Base-by-base conservation (phyloP, 2,329 filamentous ascomycete species). In the Alternaria triticimaculans region DNA sequence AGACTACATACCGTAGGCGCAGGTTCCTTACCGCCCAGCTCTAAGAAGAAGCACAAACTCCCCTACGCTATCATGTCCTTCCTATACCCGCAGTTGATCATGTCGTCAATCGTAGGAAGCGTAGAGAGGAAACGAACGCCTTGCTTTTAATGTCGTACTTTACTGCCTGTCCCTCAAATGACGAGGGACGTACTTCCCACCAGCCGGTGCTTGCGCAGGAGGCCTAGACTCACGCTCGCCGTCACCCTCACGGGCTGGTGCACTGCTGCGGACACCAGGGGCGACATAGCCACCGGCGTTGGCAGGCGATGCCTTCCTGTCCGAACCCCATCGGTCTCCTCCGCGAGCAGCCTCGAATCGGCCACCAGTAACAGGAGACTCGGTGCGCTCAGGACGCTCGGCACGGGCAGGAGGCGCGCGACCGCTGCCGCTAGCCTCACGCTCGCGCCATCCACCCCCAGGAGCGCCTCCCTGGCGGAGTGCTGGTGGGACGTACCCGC, bases 401-500 rank as follows among this genome's bases (percentile, higher is more conserved):
- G 46, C 25, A n/a, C 76, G 74, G 53, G 61, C 66, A 58, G 69
- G 64, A n/a, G 65, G 68, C 28, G 67, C 76, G 61, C 76, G 75
- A 20, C 72, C 74, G 44, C 76, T 77, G 33, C 73, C 71, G 23
- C 61, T 60, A 11, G 60, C 64, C 64, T 81, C 78, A 64, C 79
- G 78, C 65, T 79, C 72, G 25, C 77, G 69, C 80, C 80, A 81
- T 64, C 75, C 74, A 53, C 70, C 75, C 45, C 75, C 74, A 49
- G 72, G 75, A 63, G 73, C 74, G 33, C 72, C 74, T 41, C 70
- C 78, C 69, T 60, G 72, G 57, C 83, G 82, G 20, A 83, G 71
- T 37, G 80, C 80, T 60, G 83, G 83, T 43, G 83, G 84, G 6
- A 86, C 71, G 67, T 84, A 86, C 15, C 82, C 83, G 20, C 68